Evolutionary conservation across 164 flowering plant species (phyloP).

Genomic region (Liquidambar formosana): DNA sequence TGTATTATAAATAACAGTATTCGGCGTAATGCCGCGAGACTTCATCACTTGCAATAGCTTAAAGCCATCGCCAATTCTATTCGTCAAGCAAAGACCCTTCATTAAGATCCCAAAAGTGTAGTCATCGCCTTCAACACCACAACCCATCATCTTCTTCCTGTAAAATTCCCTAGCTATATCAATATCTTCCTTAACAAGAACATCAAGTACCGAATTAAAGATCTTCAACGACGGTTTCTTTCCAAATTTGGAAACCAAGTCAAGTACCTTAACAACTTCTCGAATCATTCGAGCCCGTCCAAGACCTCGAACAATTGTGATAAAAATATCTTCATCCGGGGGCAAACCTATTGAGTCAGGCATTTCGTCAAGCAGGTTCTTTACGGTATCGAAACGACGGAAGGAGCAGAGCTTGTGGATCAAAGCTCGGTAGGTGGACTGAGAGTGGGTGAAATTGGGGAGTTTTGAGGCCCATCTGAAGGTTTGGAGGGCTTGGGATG

Average conservation of each 20-base stretch:
- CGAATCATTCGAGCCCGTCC: constrained; percentile 57
- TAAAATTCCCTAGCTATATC: constrained; percentile 81
- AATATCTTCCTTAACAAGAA: constrained; percentile 80
- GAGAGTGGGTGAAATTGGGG: constrained; percentile 62
- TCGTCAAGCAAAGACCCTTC: constrained; percentile 91
- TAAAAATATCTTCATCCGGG: constrained; percentile 75
- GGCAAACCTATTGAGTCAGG: constrained; percentile 52
- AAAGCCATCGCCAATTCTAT: constrained; percentile 74
- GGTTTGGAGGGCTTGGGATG: constrained; percentile 62
- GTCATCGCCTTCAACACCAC: constrained; percentile 71
- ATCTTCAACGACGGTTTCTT: constrained; percentile 61
- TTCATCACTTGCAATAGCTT: constrained; percentile 77
- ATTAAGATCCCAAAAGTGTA: constrained; percentile 83
- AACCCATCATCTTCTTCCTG: constrained; percentile 71
- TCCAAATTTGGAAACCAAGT: constrained; percentile 46
- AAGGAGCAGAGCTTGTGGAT: constrained; percentile 71
- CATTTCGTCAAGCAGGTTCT: constrained; percentile 79
- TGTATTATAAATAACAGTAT: constrained; percentile 74
- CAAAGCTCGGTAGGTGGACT: constrained; percentile 74
- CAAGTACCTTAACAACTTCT: constrained; percentile 49
- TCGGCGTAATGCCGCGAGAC: constrained; percentile 45
- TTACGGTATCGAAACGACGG: constrained; percentile 56
- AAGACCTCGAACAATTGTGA: constrained; percentile 65
- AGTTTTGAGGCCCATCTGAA: constrained; percentile 80
- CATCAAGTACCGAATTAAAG: constrained; percentile 74